Base-by-base conservation (phyloP, 345 rosid species). In the Camelina laxa region DNA sequence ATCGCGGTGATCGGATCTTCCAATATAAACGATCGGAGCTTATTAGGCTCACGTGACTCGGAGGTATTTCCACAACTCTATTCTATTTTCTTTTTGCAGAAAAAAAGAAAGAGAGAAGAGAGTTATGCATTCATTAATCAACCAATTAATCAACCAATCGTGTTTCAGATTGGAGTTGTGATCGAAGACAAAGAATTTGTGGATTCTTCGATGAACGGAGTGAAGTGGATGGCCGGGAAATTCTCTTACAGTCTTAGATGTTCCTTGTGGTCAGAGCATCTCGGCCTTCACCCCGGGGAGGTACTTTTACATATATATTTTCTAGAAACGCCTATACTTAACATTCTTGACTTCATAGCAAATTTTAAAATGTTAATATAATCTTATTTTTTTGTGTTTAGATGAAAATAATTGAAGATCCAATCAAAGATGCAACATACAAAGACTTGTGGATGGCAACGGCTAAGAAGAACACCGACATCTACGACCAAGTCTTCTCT, bases 41-140 rank as follows among this genome's bases (percentile, higher is more conserved):
- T 93, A 81, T 97, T 93, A 48, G 98, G 98, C 62, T 91, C 98
- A 42, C 81, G 98, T 67, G 98, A 93, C 73, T 91, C 98, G 0
- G 98, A 93, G 98, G 98, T 91, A 87, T 5, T 49, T 21, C 10
- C 22, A 15, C 19, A 59, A 49, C 14, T 73, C 12, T 53, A 1
- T 21, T 54, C 13, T 15, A 41, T 20, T 69, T 20, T 69, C 65
- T 44, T 56, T 11, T 10, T 21, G 7, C 11, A 9, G 36, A 24
- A 56, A 0, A 35, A 35, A 35, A 35, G 9, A 35, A 35, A 11
- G 9, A 11, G 9, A 33, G 8, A 33, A 49, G 10, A 1, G 74
- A 67, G 54, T 14, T 66, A 1, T 66, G 65, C 30, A 48, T 78
- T 73, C 48, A 69, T 21, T 39, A 45, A 19, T 30, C 15, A n/a